Evolutionary conservation across 768 basidiomycete genomes (phyloP).

Genomic region (Boletus fagicola): DNA sequence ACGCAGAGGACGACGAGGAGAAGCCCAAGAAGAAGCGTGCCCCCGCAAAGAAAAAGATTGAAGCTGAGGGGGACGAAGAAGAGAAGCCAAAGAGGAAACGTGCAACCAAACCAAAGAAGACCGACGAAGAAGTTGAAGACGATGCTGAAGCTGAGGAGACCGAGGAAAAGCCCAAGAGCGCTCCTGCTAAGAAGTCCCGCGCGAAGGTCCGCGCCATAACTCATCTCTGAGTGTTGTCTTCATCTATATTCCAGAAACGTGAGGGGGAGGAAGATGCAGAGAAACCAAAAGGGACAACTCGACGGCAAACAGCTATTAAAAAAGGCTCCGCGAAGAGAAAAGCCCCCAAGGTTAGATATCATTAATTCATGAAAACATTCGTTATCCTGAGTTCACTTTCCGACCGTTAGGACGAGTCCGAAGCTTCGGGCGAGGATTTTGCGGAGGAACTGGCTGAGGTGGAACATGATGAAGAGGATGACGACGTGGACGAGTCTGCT

Average conservation of each 20-base stretch:
- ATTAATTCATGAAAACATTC: not conserved
- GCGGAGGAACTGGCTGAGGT: constrained; percentile 42
- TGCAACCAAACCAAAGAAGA: constrained; percentile 32
- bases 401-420: constrained; percentile 31
- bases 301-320: constrained; percentile 44
- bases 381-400: not conserved
- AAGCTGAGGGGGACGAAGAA: constrained; percentile 35
- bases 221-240: constrained; percentile 10
- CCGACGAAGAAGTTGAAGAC: constrained; percentile 34
- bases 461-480: constrained; percentile 51
- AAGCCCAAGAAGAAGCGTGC: constrained; percentile 54
- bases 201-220: constrained; percentile 33
- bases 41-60: constrained; percentile 36
- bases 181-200: constrained; percentile 35
- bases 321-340: constrained; percentile 49
- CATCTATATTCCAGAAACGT: constrained; percentile 27
- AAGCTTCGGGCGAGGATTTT: constrained; percentile 48
- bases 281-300: constrained; percentile 50
- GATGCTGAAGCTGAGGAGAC: constrained; percentile 31
- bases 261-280: constrained; percentile 34
- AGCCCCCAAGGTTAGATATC: constrained; percentile 35
- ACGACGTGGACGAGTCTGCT: constrained; percentile 33
- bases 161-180: constrained; percentile 32
- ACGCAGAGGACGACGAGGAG: constrained; percentile 46
- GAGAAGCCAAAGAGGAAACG: constrained; percentile 38